Conservation (phyloP, 2,329 filamentous ascomycete species). For the Elsinoe batatas region DNA sequence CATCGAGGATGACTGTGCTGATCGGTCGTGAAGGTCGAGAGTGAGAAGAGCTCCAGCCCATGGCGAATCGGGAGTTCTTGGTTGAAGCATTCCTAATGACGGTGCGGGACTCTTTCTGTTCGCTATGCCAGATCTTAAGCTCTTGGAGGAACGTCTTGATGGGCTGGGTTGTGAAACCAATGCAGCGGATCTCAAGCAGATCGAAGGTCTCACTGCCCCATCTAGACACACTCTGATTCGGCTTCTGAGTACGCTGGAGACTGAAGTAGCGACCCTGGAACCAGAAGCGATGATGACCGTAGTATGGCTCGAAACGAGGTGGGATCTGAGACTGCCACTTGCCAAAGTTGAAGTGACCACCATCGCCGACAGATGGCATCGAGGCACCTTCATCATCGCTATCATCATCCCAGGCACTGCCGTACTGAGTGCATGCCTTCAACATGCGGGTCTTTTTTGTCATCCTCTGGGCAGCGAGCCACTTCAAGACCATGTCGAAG, state of each 20-base stretch:
- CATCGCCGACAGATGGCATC: constrained; percentile 27
- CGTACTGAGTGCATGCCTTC: constrained; percentile 32
- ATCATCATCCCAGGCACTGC: constrained; percentile 26
- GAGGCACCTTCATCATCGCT: constrained; percentile 23
- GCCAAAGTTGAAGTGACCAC: constrained; percentile 40
- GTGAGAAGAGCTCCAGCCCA: constrained; percentile 34
- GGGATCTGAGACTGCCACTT: constrained; percentile 40
- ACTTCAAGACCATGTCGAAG: constrained; percentile 34
- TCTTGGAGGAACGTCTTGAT: constrained; percentile 39
- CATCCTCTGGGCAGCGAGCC: constrained; percentile 34
- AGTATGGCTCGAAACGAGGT: constrained; percentile 41
- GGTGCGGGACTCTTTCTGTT: constrained; percentile 35
- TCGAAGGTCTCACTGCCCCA: constrained; percentile 29
- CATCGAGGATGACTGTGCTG: constrained; percentile 64
- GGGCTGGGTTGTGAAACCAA: constrained; percentile 39
- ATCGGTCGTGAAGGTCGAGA: constrained; percentile 59
- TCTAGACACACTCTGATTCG: constrained; percentile 22
- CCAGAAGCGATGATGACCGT: constrained; percentile 36
- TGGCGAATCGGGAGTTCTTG: constrained; percentile 29
- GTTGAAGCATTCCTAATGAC: constrained; percentile 37
- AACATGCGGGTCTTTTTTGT: constrained; percentile 29
- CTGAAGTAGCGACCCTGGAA: constrained; percentile 34
- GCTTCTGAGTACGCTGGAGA: constrained; percentile 30
- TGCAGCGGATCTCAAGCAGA: constrained; percentile 35
- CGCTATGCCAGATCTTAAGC: constrained; percentile 36